These are phyloP conservation scores for Xylaria longipes DNA, from an alignment of 495 filamentous ascomycete genomes.

Conservation along the genomic window DNA sequence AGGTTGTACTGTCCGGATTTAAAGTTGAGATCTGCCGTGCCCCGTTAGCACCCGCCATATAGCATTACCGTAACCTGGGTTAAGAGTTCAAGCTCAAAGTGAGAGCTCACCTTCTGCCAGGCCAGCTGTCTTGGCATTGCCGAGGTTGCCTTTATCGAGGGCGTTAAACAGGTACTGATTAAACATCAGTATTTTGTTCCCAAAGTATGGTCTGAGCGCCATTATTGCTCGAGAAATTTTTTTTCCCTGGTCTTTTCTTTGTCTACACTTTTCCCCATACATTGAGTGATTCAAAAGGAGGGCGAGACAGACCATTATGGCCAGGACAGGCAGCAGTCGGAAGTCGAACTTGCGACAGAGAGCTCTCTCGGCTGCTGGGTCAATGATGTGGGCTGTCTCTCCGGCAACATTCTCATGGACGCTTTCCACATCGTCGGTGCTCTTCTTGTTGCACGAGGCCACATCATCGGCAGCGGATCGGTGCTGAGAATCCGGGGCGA, in stretches of 20 bases:
- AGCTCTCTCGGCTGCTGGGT: constrained; percentile 60
- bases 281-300: background rate
- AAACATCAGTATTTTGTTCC: constrained; percentile 12
- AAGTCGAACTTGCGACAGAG: constrained; percentile 70
- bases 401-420: constrained; percentile 27
- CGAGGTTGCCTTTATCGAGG: constrained; percentile 71
- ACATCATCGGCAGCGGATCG: background rate
- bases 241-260: background rate
- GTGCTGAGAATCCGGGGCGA: background rate
- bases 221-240: no score
- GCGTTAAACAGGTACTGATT: constrained; percentile 62
- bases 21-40: constrained; percentile 60
- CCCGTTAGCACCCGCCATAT: constrained; percentile 6
- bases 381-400: constrained; percentile 33
- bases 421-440: constrained; percentile 33
- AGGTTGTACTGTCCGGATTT: constrained; percentile 71
- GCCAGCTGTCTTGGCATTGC: constrained; percentile 71
- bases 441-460: constrained; percentile 24
- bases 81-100: background rate
- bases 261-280: background rate
- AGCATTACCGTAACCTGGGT: background rate
- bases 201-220: background rate
- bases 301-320: constrained; percentile 61
- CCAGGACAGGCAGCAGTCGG: constrained; percentile 66
- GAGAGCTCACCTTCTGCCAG: constrained; percentile 49